Evolutionary conservation across 2,329 filamentous ascomycete genomes (phyloP).

Genomic region (Sporothrix euskadiensis): DNA sequence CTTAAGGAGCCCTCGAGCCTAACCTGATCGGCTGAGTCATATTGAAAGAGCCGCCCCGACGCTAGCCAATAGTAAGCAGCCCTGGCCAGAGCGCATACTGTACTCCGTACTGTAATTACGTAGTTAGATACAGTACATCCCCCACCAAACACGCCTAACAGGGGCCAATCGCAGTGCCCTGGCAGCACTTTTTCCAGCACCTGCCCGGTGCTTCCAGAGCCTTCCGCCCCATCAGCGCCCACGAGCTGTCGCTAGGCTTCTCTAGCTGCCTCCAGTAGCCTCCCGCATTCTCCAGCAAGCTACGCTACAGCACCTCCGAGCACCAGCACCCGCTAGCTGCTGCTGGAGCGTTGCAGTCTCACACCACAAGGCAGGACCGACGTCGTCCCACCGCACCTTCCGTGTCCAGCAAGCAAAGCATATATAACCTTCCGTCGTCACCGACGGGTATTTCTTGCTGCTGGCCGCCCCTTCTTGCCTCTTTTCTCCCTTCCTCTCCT

Average conservation of each 20-base stretch:
- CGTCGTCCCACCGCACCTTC: constrained; percentile 6
- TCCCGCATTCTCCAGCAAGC: constrained; percentile 19
- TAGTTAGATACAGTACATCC: not conserved
- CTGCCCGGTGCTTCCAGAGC: constrained; percentile 30
- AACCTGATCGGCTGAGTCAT: not conserved
- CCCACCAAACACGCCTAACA: not conserved
- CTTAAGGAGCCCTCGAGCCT: not conserved
- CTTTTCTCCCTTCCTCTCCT: constrained; percentile 8
- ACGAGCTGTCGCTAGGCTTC: not conserved
- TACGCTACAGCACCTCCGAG: not conserved
- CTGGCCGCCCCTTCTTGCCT: not conserved
- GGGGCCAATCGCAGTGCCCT: constrained; percentile 6
- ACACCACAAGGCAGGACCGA: constrained; percentile 8
- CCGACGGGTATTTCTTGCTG: constrained; percentile 1
- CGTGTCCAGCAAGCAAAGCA: not conserved
- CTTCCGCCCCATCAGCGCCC: constrained; percentile 26
- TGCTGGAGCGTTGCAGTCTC: not conserved
- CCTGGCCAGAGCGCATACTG: not conserved
- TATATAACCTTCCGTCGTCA: constrained; percentile 20
- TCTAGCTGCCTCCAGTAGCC: constrained; percentile 7
- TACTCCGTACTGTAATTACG: not conserved
- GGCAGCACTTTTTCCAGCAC: not conserved
- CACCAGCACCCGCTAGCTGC: not conserved
- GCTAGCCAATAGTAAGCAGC: constrained; percentile 2
- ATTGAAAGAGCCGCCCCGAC: not conserved